phyloP scores from a whole-genome alignment of 2,329 filamentous ascomycete genomes.

The Dactylellina sp. region DNA sequence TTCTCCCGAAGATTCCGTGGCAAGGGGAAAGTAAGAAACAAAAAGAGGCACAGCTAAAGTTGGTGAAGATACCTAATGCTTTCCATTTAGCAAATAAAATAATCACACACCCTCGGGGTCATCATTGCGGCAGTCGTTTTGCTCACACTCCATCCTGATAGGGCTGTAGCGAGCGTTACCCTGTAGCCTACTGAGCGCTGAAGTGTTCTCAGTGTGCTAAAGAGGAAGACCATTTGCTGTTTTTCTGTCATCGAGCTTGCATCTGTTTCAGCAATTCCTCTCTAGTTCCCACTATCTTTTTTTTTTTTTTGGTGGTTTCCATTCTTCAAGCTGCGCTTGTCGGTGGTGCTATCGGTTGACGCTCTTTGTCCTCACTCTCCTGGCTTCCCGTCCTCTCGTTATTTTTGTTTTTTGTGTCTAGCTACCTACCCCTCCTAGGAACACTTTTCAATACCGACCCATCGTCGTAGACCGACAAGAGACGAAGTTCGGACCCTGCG shows the following conservation, averaged over 20 bases:
- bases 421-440: slow-evolving; percentile 49
- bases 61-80: slow-evolving; percentile 23
- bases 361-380: slow-evolving; percentile 20
- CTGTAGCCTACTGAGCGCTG: slow-evolving; percentile 14
- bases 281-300: slow-evolving; percentile 21
- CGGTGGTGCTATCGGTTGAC: slow-evolving; percentile 28
- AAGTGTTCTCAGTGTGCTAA: slow-evolving; percentile 10
- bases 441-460: slow-evolving; percentile 31
- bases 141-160: slow-evolving; percentile 31
- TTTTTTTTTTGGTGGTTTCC: background rate
- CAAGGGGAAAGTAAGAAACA: slow-evolving; percentile 30
- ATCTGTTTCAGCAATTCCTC: slow-evolving; percentile 9
- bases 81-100: slow-evolving; percentile 31
- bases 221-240: slow-evolving; percentile 6
- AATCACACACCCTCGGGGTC: slow-evolving; percentile 16
- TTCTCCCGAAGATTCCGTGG: slow-evolving; percentile 48
- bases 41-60: slow-evolving; percentile 24
- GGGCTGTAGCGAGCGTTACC: slow-evolving; percentile 41
- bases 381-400: slow-evolving; percentile 38
- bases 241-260: slow-evolving; percentile 9
- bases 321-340: slow-evolving; percentile 48
- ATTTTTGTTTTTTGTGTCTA: slow-evolving; percentile 21
- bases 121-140: slow-evolving; percentile 40
- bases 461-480: slow-evolving; percentile 51
- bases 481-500: slow-evolving; percentile 25